phyloP scores from a whole-genome alignment of 768 basidiomycete genomes.

The Chalciporus piperatus region DNA sequence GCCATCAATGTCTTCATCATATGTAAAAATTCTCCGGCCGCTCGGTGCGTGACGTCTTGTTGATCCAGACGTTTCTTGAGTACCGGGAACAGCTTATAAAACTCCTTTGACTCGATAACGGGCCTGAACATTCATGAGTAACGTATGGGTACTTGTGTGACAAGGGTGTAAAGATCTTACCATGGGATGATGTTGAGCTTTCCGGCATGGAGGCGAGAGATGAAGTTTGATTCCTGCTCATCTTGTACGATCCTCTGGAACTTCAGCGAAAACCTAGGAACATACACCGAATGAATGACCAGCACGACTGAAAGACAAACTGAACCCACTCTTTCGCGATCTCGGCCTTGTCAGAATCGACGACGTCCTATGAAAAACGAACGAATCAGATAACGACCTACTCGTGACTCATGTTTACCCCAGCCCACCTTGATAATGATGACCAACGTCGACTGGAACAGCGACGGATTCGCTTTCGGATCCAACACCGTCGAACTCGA shows the following conservation, averaged over 20 bases:
- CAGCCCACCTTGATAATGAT: slow-evolving; percentile 59
- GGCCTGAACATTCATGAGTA: slow-evolving; percentile 30
- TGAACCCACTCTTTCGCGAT: slow-evolving; percentile 52
- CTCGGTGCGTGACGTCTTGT: slow-evolving; percentile 46
- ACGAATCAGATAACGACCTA: background rate
- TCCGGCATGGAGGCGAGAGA: slow-evolving; percentile 56
- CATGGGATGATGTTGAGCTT: slow-evolving; percentile 59
- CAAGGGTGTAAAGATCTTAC: slow-evolving; percentile 18
- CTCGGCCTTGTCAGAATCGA: slow-evolving; percentile 58
- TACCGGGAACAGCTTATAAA: slow-evolving; percentile 52
- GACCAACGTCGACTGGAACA: slow-evolving; percentile 57
- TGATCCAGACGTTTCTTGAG: slow-evolving; percentile 48
- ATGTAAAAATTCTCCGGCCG: slow-evolving; percentile 54
- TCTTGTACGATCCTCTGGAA: slow-evolving; percentile 60
- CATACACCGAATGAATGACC: background rate
- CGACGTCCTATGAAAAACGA: slow-evolving; percentile 48
- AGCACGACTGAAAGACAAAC: background rate
- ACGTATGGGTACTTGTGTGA: background rate
- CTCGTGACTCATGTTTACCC: background rate
- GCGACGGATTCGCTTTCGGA: slow-evolving; percentile 52
- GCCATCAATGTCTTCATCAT: slow-evolving; percentile 65
- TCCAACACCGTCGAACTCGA: slow-evolving; percentile 57
- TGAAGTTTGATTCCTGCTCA: slow-evolving; percentile 62
- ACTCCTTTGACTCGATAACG: slow-evolving; percentile 60
- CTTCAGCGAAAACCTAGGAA: slow-evolving; percentile 49